A percentile compares a stretch with the other conserved stretches of the same genome.
Conservation (phyloP, 768 basidiomycete genomes). For the Mycena rebaudengoi region DNA sequence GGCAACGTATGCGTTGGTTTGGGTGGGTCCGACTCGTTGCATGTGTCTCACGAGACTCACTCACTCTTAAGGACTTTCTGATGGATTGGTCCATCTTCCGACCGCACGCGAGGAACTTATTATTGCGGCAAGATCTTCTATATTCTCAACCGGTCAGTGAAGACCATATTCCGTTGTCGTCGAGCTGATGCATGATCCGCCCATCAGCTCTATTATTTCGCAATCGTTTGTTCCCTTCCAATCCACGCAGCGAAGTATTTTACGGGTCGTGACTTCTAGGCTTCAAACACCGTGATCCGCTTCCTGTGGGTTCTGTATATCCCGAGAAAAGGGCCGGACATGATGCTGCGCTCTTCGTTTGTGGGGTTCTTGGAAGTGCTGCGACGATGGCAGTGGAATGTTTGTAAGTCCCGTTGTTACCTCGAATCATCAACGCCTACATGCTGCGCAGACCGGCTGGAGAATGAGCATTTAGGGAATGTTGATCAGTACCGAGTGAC, state of each 20-base stretch:
- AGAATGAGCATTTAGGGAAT: constrained; percentile 94
- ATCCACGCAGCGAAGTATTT: background rate
- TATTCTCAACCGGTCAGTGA: constrained; percentile 71
- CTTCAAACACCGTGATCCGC: constrained; percentile 76
- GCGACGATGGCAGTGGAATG: constrained; percentile 91
- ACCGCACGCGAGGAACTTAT: constrained; percentile 58
- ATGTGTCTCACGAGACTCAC: background rate
- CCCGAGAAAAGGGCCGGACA: constrained; percentile 55
- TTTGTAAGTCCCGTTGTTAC: constrained; percentile 63
- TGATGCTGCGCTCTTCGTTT: constrained; percentile 70
- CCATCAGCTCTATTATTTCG: constrained; percentile 82
- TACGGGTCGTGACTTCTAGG: too few relatives aligned
- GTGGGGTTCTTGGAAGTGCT: constrained; percentile 78
- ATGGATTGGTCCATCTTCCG: constrained; percentile 94
- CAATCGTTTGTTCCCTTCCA: constrained; percentile 60
- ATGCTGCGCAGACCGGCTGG: constrained; percentile 66
- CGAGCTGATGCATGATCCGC: constrained; percentile 38
- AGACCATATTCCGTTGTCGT: background rate
- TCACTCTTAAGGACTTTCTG: constrained; percentile 67
- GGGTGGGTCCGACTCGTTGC: constrained; percentile 82
- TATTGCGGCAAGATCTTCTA: constrained; percentile 79
- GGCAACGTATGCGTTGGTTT: constrained; percentile 75
- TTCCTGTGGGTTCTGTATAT: constrained; percentile 89
- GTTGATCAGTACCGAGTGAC: constrained; percentile 92
- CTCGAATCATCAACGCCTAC: background rate